Conservation (phyloP, 1,139 yeast genomes). For the Debaryomyces sp. region DNA sequence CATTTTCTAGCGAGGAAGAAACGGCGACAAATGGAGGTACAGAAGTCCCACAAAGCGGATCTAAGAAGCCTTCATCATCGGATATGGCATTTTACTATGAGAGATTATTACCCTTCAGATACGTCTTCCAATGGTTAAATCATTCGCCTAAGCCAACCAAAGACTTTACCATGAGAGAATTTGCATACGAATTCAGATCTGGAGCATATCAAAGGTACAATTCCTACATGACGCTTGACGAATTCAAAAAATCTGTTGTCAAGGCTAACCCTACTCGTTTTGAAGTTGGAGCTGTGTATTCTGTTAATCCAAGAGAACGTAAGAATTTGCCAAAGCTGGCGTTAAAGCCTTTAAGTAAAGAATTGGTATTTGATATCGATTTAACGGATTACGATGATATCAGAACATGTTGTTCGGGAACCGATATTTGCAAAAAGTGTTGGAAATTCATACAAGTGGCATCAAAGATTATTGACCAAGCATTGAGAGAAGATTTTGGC, state of each 20-base stretch:
- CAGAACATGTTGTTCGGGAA: constrained; percentile 90
- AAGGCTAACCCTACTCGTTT: constrained; percentile 85
- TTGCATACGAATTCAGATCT: constrained; percentile 85
- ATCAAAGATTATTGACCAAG: constrained; percentile 68
- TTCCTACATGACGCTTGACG: constrained; percentile 67
- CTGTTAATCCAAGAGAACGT: constrained; percentile 83
- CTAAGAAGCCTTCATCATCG: constrained; percentile 54
- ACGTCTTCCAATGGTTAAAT: constrained; percentile 83
- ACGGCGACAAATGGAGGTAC: background rate
- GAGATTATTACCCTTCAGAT: constrained; percentile 68
- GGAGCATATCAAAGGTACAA: constrained; percentile 91
- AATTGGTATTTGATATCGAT: constrained; percentile 94
- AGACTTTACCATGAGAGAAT: constrained; percentile 86
- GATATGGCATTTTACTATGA: constrained; percentile 81
- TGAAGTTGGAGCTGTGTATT: constrained; percentile 92
- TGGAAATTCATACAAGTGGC: constrained; percentile 96
- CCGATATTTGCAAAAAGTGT: constrained; percentile 83
- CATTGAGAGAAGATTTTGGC: constrained; percentile 87
- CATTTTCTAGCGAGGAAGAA: constrained; percentile 1
- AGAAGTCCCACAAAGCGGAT: constrained; percentile 1
- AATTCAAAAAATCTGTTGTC: constrained; percentile 74
- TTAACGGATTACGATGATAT: constrained; percentile 94
- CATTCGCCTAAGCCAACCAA: constrained; percentile 73
- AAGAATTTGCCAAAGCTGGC: constrained; percentile 78
- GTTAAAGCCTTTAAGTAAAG: constrained; percentile 81